Evolutionary conservation across 2,329 filamentous ascomycete species (phyloP), one percentile per base, ranked within the genome.

Genomic region (Colletotrichum lindemuthianum): DNA sequence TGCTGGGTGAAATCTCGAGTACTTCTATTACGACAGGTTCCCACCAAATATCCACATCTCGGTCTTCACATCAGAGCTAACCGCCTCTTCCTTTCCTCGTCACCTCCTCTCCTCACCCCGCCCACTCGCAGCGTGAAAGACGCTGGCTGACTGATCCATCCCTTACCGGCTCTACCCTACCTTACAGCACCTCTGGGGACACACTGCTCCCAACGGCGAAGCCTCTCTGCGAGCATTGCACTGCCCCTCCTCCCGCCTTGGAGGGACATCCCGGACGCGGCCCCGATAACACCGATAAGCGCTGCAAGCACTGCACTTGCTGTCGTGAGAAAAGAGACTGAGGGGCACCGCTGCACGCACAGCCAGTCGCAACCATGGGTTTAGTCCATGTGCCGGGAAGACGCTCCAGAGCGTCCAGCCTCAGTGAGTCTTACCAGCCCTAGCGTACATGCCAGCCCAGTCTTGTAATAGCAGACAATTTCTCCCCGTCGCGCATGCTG

Each of bases 361-460:
- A 66, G 63, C 67, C 67, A 69, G 66, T 69, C 57, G 52, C 57
- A 66, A 55, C 63, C 63, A 69, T 69, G 67, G 67, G 65, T 63
- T 60, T 68, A 56, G 66, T 69, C 52, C 67, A 69, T 69, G 67
- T 69, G 67, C 67, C 67, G 47, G 66, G 66, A 56, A 63, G 63
- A 65, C 63, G 63, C 58, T 65, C 63, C 47, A 65, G 63, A 63
- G 58, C 63, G 52, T 65, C 63, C 59, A 65, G 63, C 63, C 63
- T 65, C 63, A 63, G 63, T 65, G 63, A 65, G 63, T 65, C 58
- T 65, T 57, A 57, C 52, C 63, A 57, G 60, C 63, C 63, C 59
- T 59, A 66, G 60, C 59, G 59, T 41, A 10, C 49, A 47, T 61
- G 32, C 52, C 53, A 60, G 47, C 37, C 63, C 49, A 48, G 36